Evolutionary conservation across 305 asterid genomes (phyloP).

Genomic region (Salvia sclarea): DNA sequence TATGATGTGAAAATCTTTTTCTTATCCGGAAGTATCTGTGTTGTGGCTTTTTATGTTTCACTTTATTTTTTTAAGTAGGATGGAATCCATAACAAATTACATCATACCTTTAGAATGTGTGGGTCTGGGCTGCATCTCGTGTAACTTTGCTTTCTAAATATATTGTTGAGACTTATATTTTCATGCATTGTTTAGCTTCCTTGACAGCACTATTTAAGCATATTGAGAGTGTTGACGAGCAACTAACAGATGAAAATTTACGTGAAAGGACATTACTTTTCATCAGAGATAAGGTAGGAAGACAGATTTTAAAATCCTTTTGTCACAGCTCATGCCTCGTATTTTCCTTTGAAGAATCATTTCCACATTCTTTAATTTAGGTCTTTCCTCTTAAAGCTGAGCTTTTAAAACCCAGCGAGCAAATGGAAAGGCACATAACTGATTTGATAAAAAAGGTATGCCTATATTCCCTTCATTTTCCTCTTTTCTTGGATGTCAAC

Average conservation of each 20-base stretch:
- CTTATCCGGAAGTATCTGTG: slow-evolving; percentile 16
- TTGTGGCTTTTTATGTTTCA: slow-evolving; percentile 12
- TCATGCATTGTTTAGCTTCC: slow-evolving; percentile 54
- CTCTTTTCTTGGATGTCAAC: slow-evolving; percentile 1
- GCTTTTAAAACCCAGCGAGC: slow-evolving; percentile 78
- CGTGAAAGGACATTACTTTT: slow-evolving; percentile 88
- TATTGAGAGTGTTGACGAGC: slow-evolving; percentile 88
- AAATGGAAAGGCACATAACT: slow-evolving; percentile 95
- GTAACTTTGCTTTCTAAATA: slow-evolving; percentile 16
- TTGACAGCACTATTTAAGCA: slow-evolving; percentile 93
- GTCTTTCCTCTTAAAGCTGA: slow-evolving; percentile 90
- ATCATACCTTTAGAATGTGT: slow-evolving; percentile 24
- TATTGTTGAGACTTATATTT: slow-evolving; percentile 25
- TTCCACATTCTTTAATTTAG: slow-evolving; percentile 42
- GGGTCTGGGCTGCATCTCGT: slow-evolving; percentile 27
- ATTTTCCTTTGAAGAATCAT: slow-evolving; percentile 21
- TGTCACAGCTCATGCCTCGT: slow-evolving; percentile 18
- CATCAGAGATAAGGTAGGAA: slow-evolving; percentile 80
- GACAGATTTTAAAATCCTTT: slow-evolving; percentile 25
- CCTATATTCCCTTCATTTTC: slow-evolving; percentile 14
- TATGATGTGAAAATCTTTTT: slow-evolving; percentile 20
- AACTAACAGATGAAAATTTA: slow-evolving; percentile 84
- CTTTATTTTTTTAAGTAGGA: slow-evolving; percentile 14
- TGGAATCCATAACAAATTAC: slow-evolving; percentile 17
- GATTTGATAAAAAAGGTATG: slow-evolving; percentile 80